Evolutionary conservation across 2,329 filamentous ascomycete species (phyloP), one percentile per base, ranked within the genome.

Genomic region (Fusarium papillatum): DNA sequence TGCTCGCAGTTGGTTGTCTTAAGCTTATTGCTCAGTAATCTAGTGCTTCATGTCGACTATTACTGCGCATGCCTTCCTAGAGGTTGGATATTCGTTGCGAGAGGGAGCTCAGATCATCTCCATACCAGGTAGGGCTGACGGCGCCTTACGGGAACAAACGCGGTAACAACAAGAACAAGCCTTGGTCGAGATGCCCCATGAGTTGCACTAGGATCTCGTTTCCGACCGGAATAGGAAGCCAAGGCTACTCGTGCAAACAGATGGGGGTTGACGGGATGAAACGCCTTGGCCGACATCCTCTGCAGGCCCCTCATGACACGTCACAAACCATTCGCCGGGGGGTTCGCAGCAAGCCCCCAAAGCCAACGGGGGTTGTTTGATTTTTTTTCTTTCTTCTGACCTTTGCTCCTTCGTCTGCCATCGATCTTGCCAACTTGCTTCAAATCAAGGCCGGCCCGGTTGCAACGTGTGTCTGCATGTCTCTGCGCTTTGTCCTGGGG

Each of bases 261-360:
- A 76, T 73, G 73, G 74, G 73, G 74, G 71, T 64, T 41, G 48
- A 70, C 68, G 71, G 78, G 76, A 78, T 81, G 78, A 81, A 79
- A 81, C 78, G 68, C 70, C 71, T 80, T 70, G 74, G 69, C 69
- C 72, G 66, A 67, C 68, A 69, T 76, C 75, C 69, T 70, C 74
- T 77, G 65, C 76, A 76, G 76, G 74, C 73, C 64, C 68, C 73
- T 71, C 73, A 68, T 78, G 79, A 80, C 79, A 79, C 78, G 79
- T 80, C 79, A 80, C 50, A 78, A 78, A 68, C 76, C 66, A 68
- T 60, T 70, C 68, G 71, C 76, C 68, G 60, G 69, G 74, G 53
- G 72, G 73, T 78, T 77, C 74, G 73, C 69, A 78, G 71, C 71
- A 72, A 71, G 69, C 64, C 68, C 73, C 67, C 70, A 68, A 69